Conservation (phyloP, 306 rosid genomes). For the Gastrolobium bilobum region DNA sequence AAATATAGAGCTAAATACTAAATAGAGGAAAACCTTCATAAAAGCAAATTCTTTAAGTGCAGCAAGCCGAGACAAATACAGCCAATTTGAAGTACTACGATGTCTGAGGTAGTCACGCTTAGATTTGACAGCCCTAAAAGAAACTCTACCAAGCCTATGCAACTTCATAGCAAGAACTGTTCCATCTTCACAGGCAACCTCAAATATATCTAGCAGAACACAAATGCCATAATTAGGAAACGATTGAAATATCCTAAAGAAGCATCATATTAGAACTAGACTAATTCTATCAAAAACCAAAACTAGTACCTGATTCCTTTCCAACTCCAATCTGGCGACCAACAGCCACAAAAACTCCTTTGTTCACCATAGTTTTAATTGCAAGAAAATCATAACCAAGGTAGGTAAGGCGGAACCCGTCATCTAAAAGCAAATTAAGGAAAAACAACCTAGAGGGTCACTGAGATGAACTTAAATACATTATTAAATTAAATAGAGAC, state of each 20-base stretch:
- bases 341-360: conserved; percentile 83
- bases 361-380: conserved; percentile 88
- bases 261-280: not conserved
- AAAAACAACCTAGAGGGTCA: conserved; percentile 26
- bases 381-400: conserved; percentile 99
- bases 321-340: conserved; percentile 99
- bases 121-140: conserved; percentile 92
- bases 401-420: conserved; percentile 93
- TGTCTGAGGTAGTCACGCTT: conserved; percentile 96
- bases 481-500: not conserved
- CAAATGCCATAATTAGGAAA: conserved; percentile 13
- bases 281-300: not conserved
- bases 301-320: conserved; percentile 84
- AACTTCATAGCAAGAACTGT: conserved; percentile 84
- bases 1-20: not conserved
- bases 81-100: conserved; percentile 90
- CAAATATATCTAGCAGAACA: conserved; percentile 79
- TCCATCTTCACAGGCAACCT: conserved; percentile 93
- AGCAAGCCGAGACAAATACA: conserved; percentile 93
- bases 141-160: conserved; percentile 92
- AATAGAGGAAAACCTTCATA: conserved; percentile 72
- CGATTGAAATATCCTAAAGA: not conserved
- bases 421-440: conserved; percentile 66
- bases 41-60: conserved; percentile 92
- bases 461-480: not conserved